Evolutionary conservation across 2,329 filamentous ascomycete genomes (phyloP).

Genomic region (Aureobasidium sp.): DNA sequence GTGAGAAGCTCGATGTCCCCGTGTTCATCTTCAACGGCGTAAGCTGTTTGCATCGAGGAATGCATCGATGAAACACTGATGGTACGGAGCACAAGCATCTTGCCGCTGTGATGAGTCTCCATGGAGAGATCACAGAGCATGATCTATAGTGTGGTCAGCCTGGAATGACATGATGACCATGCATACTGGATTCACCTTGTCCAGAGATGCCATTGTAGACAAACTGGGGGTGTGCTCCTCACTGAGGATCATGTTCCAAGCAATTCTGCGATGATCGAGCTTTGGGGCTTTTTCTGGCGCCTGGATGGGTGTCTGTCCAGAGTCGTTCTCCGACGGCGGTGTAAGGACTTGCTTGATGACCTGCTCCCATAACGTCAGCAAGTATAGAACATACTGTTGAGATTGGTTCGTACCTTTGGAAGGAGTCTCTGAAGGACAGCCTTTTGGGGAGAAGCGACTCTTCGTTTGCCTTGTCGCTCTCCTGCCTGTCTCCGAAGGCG

Average conservation of each 20-base stretch:
- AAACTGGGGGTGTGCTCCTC: neutral
- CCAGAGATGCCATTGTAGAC: neutral
- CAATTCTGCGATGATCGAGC: conserved; percentile 3
- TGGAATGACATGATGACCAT: too few relatives aligned
- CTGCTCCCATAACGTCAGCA: neutral
- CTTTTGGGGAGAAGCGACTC: neutral
- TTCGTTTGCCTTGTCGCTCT: neutral
- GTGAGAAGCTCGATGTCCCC: neutral
- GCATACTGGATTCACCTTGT: neutral
- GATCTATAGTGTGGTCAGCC: neutral
- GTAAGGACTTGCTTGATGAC: neutral
- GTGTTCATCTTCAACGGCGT: conserved; percentile 5
- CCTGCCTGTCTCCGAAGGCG: neutral
- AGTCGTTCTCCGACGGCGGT: neutral
- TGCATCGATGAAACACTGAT: neutral
- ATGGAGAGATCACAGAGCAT: neutral
- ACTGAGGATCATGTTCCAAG: conserved; percentile 12
- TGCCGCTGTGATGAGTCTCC: neutral
- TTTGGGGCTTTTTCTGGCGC: neutral
- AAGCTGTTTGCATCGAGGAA: conserved; percentile 1
- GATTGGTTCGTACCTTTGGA: neutral
- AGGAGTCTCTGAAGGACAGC: neutral
- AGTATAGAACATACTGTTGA: neutral
- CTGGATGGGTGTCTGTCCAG: neutral
- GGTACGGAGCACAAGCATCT: conserved; percentile 3